Conservation (phyloP, 257 asterid species). For the Cordia subcordata region DNA sequence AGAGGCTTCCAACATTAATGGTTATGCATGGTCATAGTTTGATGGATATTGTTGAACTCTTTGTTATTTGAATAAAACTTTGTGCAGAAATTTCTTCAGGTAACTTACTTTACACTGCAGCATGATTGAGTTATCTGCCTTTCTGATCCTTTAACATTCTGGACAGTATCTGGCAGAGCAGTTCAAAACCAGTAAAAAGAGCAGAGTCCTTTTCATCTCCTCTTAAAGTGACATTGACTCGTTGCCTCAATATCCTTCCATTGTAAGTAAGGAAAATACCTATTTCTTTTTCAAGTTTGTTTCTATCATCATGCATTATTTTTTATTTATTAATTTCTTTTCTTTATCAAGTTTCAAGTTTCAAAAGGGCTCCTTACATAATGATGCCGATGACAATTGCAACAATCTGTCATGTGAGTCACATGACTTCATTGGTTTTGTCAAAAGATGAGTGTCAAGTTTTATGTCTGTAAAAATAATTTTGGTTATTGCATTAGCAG, state of each 20-base stretch:
- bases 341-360: constrained; percentile 41
- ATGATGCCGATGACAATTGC: constrained; percentile 30
- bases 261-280: constrained; percentile 43
- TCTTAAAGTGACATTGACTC: constrained; percentile 33
- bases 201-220: constrained; percentile 30
- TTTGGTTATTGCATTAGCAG: constrained; percentile 22
- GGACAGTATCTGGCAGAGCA: constrained; percentile 46
- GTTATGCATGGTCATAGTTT: no score
- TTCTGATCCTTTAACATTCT: constrained; percentile 14
- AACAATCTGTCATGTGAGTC: constrained; percentile 45
- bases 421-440: neutral
- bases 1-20: no score
- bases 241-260: constrained; percentile 43
- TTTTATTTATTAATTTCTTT: constrained; percentile 14
- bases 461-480: constrained; percentile 3
- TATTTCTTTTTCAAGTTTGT: neutral
- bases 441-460: neutral
- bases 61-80: no score
- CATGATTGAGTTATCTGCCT: neutral
- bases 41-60: no score
- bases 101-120: no score
- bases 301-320: neutral
- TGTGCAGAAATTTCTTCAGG: no score
- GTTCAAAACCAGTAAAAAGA: constrained; percentile 33
- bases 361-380: constrained; percentile 25